Conservation (phyloP, 2,329 filamentous ascomycete genomes). For the Tympanopsis confertula region DNA sequence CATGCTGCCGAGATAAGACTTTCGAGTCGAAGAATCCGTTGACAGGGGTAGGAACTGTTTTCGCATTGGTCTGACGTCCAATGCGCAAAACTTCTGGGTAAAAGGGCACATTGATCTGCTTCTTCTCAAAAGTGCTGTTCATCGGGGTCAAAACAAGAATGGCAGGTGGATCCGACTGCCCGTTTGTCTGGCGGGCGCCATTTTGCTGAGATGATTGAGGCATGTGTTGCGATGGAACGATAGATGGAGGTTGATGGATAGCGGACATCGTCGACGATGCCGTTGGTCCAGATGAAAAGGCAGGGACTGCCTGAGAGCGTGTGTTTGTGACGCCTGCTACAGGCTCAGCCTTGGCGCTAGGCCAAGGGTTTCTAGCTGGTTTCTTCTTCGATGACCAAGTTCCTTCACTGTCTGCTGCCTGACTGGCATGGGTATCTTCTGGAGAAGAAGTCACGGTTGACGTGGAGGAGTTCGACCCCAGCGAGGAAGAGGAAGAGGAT, state of each 20-base stretch:
- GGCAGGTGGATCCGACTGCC: slow-evolving; percentile 44
- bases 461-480: slow-evolving; percentile 53
- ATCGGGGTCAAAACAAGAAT: slow-evolving; percentile 79
- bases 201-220: slow-evolving; percentile 49
- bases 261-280: slow-evolving; percentile 51
- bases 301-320: slow-evolving; percentile 48
- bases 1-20: slow-evolving; percentile 88
- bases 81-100: slow-evolving; percentile 90
- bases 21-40: slow-evolving; percentile 99
- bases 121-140: slow-evolving; percentile 93
- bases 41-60: slow-evolving; percentile 77
- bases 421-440: slow-evolving; percentile 49
- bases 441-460: slow-evolving; percentile 53
- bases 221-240: slow-evolving; percentile 59
- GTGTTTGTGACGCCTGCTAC: slow-evolving; percentile 50
- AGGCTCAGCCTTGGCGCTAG: slow-evolving; percentile 52
- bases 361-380: slow-evolving; percentile 25
- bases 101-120: slow-evolving; percentile 87
- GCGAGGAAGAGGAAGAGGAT: slow-evolving; percentile 81
- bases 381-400: slow-evolving; percentile 37
- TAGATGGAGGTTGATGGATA: slow-evolving; percentile 47
- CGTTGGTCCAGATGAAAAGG: slow-evolving; percentile 39
- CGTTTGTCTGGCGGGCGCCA: slow-evolving; percentile 30
- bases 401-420: slow-evolving; percentile 32
- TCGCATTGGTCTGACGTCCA: slow-evolving; percentile 91